Evolutionary conservation across 768 basidiomycete genomes (phyloP), one percentile per base, ranked within the genome.

Genomic region (Trametes elegans): DNA sequence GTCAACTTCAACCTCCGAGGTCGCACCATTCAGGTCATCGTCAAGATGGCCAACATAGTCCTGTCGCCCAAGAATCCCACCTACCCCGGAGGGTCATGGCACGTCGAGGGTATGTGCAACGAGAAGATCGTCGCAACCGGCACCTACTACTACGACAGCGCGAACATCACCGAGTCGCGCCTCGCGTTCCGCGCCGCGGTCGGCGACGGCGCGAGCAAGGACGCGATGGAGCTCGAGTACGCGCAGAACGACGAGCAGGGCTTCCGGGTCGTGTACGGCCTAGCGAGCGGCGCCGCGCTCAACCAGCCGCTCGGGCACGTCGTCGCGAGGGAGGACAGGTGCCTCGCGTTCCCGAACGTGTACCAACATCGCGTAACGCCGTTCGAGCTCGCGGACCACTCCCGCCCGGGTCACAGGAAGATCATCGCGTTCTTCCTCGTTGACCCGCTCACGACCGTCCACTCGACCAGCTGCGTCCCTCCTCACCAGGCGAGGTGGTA

Each of bases 11-110:
- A 24, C 29, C 35, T 66, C 14, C 45, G 43, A 10, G 65, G 60
- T 5, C 44, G 55, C 19, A 62, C 51, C 7, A 47, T 73, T 1
- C 71, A 71, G 28, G 72, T 78, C 40, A 70, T 68, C 29, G 74
- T 78, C 27, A 79, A 77, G 64, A 62, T 77, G 9, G 64, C 76
- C 4, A 72, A 68, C 34, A 72, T 72, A 19, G 44, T 61, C 3
- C 41, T 69, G 21, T 70, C 73, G 3, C 62, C 65, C 3, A 66
- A 69, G 18, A 64, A 69, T 5, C 63, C 67, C 1, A 48, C 49
- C 32, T 73, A 70, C 41, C 34, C 49, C 3, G 71, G 71, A 5
- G 70, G 71, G 0, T 63, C 63, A 16, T 74, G 71, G 71, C 70
- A 72, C 44, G 66, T 70, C 18, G 71, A 70, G 56, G 67, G 68